phyloP scores from a whole-genome alignment of 2,329 filamentous ascomycete species.

The Sclerotinia borealis region DNA sequence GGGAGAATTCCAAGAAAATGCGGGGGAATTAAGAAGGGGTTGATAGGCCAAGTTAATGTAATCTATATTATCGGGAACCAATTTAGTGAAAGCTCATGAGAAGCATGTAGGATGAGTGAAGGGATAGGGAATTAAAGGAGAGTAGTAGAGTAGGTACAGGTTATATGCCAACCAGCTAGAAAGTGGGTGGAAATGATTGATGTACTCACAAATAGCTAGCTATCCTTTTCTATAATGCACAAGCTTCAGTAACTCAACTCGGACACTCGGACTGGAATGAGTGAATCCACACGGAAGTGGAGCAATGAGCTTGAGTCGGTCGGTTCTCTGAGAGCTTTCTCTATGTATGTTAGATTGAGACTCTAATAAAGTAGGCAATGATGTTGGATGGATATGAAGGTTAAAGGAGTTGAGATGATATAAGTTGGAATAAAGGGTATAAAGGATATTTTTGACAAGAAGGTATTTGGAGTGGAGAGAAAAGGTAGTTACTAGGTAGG shows the following conservation, averaged over 20 bases:
- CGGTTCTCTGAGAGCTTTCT: too few species aligned
- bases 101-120: neutral
- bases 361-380: neutral
- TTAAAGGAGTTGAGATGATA: neutral
- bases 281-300: neutral
- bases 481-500: neutral
- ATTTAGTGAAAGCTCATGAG: neutral
- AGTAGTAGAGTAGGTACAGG: neutral
- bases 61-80: constrained; percentile 1
- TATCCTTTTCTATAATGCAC: neutral
- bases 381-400: neutral
- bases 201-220: neutral
- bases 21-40: neutral
- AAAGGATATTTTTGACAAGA: neutral
- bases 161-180: neutral
- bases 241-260: neutral
- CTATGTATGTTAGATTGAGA: neutral
- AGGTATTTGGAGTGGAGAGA: neutral
- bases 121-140: too few species aligned
- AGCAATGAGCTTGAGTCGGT: neutral
- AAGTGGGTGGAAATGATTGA: neutral
- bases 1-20: neutral
- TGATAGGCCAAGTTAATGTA: neutral
- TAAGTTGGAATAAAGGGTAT: neutral
- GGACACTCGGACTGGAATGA: neutral